Conservation (phyloP, 768 basidiomycete genomes). For the Tylopilus felleus region DNA sequence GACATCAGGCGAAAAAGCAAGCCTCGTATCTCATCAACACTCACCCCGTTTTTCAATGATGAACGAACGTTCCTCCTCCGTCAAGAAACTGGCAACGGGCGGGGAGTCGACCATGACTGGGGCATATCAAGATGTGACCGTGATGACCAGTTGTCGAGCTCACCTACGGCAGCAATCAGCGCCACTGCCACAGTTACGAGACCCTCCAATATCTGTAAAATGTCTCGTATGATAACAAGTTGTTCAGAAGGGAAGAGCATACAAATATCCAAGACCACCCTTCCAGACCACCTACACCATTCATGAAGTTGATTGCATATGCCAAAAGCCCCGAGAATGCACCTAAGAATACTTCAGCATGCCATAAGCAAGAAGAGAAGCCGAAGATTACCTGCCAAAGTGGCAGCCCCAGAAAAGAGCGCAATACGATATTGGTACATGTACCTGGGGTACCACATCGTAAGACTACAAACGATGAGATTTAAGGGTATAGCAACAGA, state of each 20-base stretch:
- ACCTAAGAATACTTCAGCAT: neutral
- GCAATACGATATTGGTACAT: constrained; percentile 6
- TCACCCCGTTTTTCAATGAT: neutral
- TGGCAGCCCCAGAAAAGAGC: constrained; percentile 3
- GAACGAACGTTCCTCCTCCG: neutral
- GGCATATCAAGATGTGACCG: neutral
- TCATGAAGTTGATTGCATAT: constrained; percentile 4
- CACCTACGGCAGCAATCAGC: neutral
- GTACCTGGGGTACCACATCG: constrained; percentile 5
- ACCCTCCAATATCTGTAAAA: neutral
- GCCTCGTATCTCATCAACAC: neutral
- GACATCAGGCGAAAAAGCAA: neutral
- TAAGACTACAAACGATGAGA: neutral
- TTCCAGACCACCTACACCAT: neutral
- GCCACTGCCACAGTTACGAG: neutral
- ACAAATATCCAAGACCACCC: constrained; percentile 10
- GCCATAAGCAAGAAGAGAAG: neutral
- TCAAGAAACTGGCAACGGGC: neutral
- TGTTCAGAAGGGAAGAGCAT: neutral
- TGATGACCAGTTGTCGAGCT: neutral
- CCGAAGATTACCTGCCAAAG: neutral
- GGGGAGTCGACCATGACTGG: constrained; percentile 6
- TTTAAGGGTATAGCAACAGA: neutral
- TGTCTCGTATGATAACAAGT: neutral
- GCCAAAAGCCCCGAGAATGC: constrained; percentile 3